These are phyloP conservation scores for Sporothrix dimorphospora DNA, from an alignment of 2,329 filamentous ascomycete species.

Conservation along the genomic window DNA sequence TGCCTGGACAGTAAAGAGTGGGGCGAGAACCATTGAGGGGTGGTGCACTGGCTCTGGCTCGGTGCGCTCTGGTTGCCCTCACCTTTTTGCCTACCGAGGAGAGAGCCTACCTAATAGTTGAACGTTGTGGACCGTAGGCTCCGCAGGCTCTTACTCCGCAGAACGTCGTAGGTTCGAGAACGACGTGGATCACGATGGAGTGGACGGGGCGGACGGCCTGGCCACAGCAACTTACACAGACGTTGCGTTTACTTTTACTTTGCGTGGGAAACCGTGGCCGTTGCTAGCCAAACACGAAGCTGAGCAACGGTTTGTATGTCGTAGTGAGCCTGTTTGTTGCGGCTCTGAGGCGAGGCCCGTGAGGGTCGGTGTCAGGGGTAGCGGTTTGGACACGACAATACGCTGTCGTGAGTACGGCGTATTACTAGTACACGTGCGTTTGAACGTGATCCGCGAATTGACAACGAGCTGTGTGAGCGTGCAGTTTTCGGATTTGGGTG, in stretches of 20 bases:
- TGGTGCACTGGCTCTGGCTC: not conserved
- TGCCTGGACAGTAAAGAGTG: slow-evolving; percentile 1
- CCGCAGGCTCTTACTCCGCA: not conserved
- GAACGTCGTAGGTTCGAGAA: slow-evolving; percentile 5
- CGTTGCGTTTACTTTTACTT: not conserved
- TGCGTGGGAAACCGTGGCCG: too few species aligned
- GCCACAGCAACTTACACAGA: not conserved
- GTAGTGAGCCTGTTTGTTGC: not conserved
- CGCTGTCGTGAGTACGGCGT: not conserved
- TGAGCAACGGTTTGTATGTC: too few species aligned
- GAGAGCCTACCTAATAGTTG: not conserved
- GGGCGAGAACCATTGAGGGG: not conserved
- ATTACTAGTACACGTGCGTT: not conserved
- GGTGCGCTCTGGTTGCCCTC: not conserved
- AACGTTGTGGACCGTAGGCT: not conserved
- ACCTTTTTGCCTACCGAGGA: not conserved
- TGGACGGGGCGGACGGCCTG: not conserved
- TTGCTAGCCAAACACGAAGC: too few species aligned
- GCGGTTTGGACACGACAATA: too few species aligned
- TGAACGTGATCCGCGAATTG: too few species aligned
- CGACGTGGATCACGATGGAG: not conserved
- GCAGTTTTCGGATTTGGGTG: too few species aligned
- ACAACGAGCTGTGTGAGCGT: too few species aligned
- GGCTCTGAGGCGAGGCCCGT: not conserved
- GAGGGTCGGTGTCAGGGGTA: not conserved